phyloP scores from a whole-genome alignment of 2,329 filamentous ascomycete genomes.

The Ophiostoma montium region DNA sequence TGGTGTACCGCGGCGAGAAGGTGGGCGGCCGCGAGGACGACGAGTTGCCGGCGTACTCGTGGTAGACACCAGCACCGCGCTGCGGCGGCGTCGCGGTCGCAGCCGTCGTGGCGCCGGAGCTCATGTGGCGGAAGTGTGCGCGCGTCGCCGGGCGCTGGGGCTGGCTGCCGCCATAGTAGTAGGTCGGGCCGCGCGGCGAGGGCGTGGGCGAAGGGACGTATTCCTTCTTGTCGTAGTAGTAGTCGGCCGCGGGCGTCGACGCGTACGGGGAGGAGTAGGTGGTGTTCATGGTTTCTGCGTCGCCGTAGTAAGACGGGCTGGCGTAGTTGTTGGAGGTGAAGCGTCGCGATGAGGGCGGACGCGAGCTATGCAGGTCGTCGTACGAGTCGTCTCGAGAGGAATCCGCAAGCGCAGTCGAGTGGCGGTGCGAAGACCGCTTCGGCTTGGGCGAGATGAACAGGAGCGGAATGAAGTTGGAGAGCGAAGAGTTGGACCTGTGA shows the following conservation, averaged over 20 bases:
- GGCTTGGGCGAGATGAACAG: conserved; percentile 13
- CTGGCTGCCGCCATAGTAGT: conserved; percentile 27
- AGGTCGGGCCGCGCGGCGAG: conserved; percentile 33
- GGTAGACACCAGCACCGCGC: conserved; percentile 22
- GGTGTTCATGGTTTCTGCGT: conserved; percentile 26
- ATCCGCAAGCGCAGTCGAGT: conserved; percentile 3
- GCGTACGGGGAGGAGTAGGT: conserved; percentile 28
- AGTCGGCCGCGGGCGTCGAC: conserved; percentile 32
- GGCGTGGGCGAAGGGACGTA: conserved; percentile 42
- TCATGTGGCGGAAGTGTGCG: conserved; percentile 32
- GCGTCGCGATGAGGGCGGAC: not conserved
- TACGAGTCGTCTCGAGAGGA: not conserved
- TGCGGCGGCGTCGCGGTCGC: conserved; percentile 17
- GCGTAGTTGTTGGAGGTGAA: not conserved
- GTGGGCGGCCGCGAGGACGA: conserved; percentile 28
- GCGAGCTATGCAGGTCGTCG: conserved; percentile 2
- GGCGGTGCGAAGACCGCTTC: conserved; percentile 8
- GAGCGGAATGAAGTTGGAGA: conserved; percentile 10
- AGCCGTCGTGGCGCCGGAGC: conserved; percentile 20
- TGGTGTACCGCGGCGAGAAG: conserved; percentile 48
- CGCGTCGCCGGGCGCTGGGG: conserved; percentile 38
- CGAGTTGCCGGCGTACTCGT: conserved; percentile 23
- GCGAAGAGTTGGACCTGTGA: conserved; percentile 12
- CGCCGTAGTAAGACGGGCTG: conserved; percentile 10
- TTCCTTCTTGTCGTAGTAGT: conserved; percentile 36